A percentile compares a stretch with the other conserved stretches of the same genome.
These are phyloP conservation scores for Acanthamoeba sp. DNA, from an alignment of 208 protist species.

Conservation along the genomic window DNA sequence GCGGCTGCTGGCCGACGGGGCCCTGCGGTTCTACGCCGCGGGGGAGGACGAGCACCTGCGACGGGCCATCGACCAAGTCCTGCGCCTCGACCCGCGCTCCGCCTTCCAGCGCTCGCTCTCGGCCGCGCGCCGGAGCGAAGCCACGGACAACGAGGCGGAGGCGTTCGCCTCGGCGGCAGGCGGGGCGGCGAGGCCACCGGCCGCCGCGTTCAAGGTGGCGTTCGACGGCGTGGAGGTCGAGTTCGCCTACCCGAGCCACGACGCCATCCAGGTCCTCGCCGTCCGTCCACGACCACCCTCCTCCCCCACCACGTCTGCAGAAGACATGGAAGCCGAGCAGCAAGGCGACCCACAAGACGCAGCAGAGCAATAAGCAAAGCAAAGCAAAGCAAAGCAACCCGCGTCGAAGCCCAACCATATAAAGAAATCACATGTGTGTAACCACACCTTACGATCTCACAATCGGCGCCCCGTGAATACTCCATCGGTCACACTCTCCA, in stretches of 20 bases:
- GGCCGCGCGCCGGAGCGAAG: neutral
- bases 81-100: neutral
- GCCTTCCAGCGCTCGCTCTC: conserved; percentile 3
- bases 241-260: conserved; percentile 15
- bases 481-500: no score
- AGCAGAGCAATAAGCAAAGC: no score
- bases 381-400: no score
- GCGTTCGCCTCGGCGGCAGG: neutral
- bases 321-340: no score
- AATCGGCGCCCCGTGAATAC: no score
- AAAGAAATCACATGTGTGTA: no score
- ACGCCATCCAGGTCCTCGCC: neutral
- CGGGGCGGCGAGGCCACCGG: neutral
- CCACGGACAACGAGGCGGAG: neutral
- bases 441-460: no score
- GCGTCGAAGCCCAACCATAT: no score
- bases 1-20: neutral
- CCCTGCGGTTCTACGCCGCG: neutral
- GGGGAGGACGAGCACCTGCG: neutral
- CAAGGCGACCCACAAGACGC: no score
- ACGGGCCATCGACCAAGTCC: neutral
- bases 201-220: neutral
- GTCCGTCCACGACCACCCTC: neutral
- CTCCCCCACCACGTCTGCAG: no score
- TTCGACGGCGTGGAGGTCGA: neutral